Evolutionary conservation across 768 basidiomycete genomes (phyloP).

Genomic region (Pulveroboletus frians): DNA sequence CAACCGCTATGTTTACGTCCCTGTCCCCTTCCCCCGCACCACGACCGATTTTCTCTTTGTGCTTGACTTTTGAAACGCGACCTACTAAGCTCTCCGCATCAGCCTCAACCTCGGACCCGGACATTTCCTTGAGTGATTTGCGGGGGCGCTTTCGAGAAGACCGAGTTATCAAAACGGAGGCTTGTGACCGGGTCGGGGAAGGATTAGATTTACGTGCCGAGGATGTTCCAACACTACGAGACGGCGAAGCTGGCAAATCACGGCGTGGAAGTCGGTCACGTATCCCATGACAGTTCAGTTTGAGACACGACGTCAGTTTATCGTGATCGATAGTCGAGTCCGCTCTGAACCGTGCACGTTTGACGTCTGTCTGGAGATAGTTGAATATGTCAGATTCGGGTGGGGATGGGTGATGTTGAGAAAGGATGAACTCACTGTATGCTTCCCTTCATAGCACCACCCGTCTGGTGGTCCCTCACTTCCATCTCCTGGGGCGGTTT

Average conservation of each 20-base stretch:
- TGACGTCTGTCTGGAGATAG: slow-evolving; percentile 53
- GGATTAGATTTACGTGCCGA: slow-evolving; percentile 21
- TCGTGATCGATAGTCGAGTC: slow-evolving; percentile 65
- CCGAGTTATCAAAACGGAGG: slow-evolving; percentile 2
- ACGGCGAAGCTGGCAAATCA: background rate
- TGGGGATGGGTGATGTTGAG: background rate
- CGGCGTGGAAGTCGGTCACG: slow-evolving; percentile 16
- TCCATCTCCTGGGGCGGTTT: slow-evolving; percentile 68
- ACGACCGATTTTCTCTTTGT: background rate
- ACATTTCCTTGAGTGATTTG: slow-evolving; percentile 17
- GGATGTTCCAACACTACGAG: slow-evolving; percentile 4
- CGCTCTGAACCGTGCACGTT: slow-evolving; percentile 72
- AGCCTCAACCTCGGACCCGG: slow-evolving; percentile 17
- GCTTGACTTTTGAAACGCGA: slow-evolving; percentile 7
- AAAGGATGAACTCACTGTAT: slow-evolving; percentile 43
- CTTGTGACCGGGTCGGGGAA: slow-evolving; percentile 23
- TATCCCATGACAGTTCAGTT: slow-evolving; percentile 49
- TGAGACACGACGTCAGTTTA: slow-evolving; percentile 58
- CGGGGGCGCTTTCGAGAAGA: slow-evolving; percentile 24
- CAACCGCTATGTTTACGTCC: slow-evolving; percentile 8
- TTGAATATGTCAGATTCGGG: background rate
- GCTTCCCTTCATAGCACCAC: slow-evolving; percentile 82
- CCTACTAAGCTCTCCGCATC: slow-evolving; percentile 7
- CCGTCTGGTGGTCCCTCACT: slow-evolving; percentile 82
- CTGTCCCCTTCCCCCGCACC: background rate